A percentile compares a stretch with the other conserved stretches of the same genome.
These are phyloP conservation scores for Petrea volubilis DNA, from an alignment of 257 asterid genomes.

Conservation along the genomic window DNA sequence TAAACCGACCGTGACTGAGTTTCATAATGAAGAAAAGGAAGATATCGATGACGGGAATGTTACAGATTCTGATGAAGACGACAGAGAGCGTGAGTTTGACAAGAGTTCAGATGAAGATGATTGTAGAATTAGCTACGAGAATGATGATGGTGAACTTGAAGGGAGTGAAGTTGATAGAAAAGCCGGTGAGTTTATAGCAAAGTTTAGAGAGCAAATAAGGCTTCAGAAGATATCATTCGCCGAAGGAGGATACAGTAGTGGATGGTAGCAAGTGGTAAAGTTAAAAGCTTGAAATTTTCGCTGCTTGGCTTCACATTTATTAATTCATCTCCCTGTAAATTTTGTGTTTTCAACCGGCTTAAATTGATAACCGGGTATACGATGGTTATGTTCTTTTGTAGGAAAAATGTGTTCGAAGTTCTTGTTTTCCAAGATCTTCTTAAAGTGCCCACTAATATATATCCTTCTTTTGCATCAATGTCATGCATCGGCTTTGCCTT, in stretches of 20 bases:
- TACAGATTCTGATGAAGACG: constrained; percentile 27
- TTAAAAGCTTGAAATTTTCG: neutral
- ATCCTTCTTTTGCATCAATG: neutral
- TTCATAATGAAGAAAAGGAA: constrained; percentile 34
- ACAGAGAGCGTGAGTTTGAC: constrained; percentile 31
- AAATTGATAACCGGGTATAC: no score
- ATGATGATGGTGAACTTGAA: constrained; percentile 50
- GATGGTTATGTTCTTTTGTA: no score
- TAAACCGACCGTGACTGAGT: constrained; percentile 31
- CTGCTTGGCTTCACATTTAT: constrained; percentile 26
- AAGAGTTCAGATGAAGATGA: constrained; percentile 42
- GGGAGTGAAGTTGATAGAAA: constrained; percentile 94
- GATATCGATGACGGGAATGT: constrained; percentile 22
- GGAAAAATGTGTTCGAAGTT: no score
- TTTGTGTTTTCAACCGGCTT: no score
- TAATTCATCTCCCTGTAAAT: no score
- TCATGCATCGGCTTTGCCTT: neutral
- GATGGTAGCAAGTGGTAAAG: constrained; percentile 22
- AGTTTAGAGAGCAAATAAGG: constrained; percentile 88
- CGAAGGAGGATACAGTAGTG: constrained; percentile 34
- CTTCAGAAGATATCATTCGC: constrained; percentile 64
- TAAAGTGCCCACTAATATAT: no score
- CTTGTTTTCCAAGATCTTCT: no score
- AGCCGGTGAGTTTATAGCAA: constrained; percentile 94
- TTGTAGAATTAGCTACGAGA: constrained; percentile 20